Conservation (phyloP, 2,329 filamentous ascomycete genomes). For the Fusarium nisikadoi region DNA sequence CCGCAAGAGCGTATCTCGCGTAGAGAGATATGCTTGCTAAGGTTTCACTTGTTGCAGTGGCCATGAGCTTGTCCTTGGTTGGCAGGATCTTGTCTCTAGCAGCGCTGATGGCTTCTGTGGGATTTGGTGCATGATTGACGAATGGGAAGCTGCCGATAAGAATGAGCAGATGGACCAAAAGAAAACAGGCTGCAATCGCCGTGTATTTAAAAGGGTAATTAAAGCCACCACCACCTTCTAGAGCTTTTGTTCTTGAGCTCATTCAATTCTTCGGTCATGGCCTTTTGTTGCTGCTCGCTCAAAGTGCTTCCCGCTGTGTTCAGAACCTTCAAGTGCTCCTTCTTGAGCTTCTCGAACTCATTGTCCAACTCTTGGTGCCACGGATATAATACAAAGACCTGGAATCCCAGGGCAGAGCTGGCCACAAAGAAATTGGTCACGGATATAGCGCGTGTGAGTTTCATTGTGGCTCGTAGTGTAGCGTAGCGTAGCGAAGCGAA, state of each 20-base stretch:
- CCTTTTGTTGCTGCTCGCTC: not conserved
- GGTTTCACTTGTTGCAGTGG: not conserved
- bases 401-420: not conserved
- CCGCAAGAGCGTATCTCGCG: not conserved
- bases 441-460: not conserved
- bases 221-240: slow-evolving; percentile 1
- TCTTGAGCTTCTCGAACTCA: not conserved
- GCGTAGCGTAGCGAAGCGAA: no score
- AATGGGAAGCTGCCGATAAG: not conserved
- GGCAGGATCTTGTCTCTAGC: not conserved
- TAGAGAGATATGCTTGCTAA: not conserved
- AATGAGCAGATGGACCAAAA: not conserved
- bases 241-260: not conserved
- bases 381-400: not conserved
- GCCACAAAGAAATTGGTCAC: not conserved
- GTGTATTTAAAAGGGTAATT: not conserved
- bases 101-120: not conserved
- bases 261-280: not conserved
- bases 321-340: not conserved
- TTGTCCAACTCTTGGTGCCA: not conserved
- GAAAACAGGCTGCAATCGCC: not conserved
- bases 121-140: not conserved
- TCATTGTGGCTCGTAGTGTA: not conserved
- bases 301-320: not conserved
- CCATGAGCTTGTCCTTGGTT: not conserved